These are phyloP conservation scores for Moesziomyces sp. DNA, from an alignment of 1,284 basidiomycete genomes.

Conservation along the genomic window DNA sequence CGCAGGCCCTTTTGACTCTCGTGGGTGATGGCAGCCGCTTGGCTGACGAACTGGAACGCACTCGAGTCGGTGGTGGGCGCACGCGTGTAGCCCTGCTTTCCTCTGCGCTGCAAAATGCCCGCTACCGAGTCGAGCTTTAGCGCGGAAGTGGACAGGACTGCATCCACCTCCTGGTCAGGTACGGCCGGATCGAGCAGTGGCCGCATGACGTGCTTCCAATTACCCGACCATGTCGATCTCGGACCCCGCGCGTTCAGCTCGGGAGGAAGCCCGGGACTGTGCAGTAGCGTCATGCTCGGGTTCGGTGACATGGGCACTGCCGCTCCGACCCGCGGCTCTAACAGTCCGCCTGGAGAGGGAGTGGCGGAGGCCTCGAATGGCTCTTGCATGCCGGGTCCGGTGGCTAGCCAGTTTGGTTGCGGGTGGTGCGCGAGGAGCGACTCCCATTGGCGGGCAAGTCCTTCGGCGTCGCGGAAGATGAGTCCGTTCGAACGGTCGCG, in stretches of 20 bases:
- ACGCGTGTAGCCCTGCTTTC: background rate
- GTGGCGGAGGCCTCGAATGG: conserved; percentile 20
- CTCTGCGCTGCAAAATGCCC: conserved; percentile 8
- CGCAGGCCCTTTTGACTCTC: conserved; percentile 26
- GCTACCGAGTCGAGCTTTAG: conserved; percentile 8
- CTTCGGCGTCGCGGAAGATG: conserved; percentile 77
- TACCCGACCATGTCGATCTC: conserved; percentile 48
- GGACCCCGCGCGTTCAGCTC: background rate
- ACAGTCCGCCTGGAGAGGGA: background rate
- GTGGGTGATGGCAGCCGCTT: conserved; percentile 15
- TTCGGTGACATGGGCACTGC: conserved; percentile 35
- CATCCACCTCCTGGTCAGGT: background rate
- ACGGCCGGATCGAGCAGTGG: conserved; percentile 32
- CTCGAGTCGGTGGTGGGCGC: background rate
- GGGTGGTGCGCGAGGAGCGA: conserved; percentile 44
- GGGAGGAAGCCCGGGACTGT: conserved; percentile 32
- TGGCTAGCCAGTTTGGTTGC: conserved; percentile 22
- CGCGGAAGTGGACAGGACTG: conserved; percentile 10
- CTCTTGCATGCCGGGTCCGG: conserved; percentile 22
- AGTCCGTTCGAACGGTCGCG: conserved; percentile 83
- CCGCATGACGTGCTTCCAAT: conserved; percentile 57
- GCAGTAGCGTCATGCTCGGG: conserved; percentile 45
- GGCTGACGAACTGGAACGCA: conserved; percentile 25
- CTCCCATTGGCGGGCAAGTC: conserved; percentile 79
- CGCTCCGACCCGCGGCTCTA: background rate